A percentile compares a stretch with the other conserved stretches of the same genome.
Conservation (phyloP, 805 yeast genomes). For the baker's yeast (Saccharomyces cerevisiae) region DNA sequence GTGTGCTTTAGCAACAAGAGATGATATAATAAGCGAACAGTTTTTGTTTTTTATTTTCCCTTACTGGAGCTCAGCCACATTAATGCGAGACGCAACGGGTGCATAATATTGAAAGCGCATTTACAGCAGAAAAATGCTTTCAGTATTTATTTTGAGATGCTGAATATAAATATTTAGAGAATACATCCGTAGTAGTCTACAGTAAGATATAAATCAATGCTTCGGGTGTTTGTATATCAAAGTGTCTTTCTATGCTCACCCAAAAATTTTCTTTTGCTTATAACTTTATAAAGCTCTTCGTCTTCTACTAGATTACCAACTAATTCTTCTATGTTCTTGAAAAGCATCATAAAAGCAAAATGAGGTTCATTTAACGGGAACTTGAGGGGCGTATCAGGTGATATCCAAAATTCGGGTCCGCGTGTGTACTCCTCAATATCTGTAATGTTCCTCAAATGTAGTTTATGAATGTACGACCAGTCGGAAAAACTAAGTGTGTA, state of each 20-base stretch:
- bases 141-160: neutral
- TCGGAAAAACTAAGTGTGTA: slow-evolving; percentile 17
- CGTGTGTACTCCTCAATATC: slow-evolving; percentile 16
- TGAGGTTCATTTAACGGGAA: slow-evolving; percentile 64
- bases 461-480: slow-evolving; percentile 17
- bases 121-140: neutral
- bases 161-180: neutral
- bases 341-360: slow-evolving; percentile 40
- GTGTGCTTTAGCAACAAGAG: too few relatives aligned
- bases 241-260: neutral
- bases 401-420: slow-evolving; percentile 46
- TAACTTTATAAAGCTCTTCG: neutral
- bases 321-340: slow-evolving; percentile 18
- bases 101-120: neutral
- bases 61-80: neutral
- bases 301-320: slow-evolving; percentile 1
- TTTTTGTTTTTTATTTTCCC: neutral
- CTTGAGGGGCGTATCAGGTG: slow-evolving; percentile 58
- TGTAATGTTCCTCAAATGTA: neutral
- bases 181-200: neutral
- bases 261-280: neutral
- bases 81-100: neutral
- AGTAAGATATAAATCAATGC: neutral
- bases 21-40: neutral
- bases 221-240: neutral